Conservation (phyloP, 192 early-diverging fungal genomes). For the Entrophospora sp. region DNA sequence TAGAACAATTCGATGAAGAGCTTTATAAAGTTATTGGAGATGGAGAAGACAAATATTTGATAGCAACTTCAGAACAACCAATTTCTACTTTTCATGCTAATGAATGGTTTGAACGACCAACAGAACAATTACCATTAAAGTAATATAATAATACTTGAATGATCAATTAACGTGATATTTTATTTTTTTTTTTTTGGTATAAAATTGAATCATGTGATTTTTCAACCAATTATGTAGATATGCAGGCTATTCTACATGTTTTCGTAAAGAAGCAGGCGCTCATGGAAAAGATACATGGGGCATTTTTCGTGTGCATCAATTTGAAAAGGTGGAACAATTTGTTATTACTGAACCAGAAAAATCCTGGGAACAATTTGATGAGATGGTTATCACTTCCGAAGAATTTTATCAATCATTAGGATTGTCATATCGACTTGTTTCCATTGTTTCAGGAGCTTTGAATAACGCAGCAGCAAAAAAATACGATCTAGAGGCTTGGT, state of each 20-base stretch:
- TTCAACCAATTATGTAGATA: too few relatives aligned
- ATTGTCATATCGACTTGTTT: conserved; percentile 88
- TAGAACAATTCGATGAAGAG: conserved; percentile 96
- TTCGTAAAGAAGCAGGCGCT: conserved; percentile 98
- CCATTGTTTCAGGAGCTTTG: conserved; percentile 94
- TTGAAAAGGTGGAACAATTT: conserved; percentile 99
- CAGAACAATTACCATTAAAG: conserved; percentile 84
- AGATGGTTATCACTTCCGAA: conserved; percentile 86
- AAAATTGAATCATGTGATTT: too few relatives aligned
- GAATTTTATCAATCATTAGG: conserved; percentile 94
- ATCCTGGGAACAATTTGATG: conserved; percentile 97
- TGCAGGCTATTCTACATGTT: conserved; percentile 97
- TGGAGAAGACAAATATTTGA: conserved; percentile 90
- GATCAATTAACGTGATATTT: background rate
- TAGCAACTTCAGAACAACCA: conserved; percentile 98
- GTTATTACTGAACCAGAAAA: conserved; percentile 93
- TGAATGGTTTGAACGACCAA: conserved; percentile 92
- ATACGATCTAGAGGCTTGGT: conserved; percentile 99
- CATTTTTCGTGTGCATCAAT: conserved; percentile 99
- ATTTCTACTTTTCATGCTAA: conserved; percentile 92
- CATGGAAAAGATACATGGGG: conserved; percentile 98
- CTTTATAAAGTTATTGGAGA: conserved; percentile 87
- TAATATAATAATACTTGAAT: conserved; percentile 10
- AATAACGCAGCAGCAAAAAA: conserved; percentile 99
- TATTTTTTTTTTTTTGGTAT: too few relatives aligned